These are phyloP conservation scores for Tetrahymena borealis DNA, from an alignment of 73 alveolate species.

Conservation along the genomic window DNA sequence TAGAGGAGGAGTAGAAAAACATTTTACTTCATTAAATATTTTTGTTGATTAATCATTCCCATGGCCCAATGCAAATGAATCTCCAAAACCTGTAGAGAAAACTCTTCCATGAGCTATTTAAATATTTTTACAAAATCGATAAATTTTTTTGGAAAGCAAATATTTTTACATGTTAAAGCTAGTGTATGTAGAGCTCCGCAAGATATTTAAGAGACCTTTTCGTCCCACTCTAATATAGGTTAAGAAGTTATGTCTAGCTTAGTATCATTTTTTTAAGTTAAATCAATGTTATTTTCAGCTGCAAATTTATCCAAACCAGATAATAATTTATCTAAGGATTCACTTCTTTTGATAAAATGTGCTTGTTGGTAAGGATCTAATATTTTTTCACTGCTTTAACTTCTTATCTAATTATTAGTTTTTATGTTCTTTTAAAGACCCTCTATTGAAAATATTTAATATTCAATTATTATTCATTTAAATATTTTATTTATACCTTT, in stretches of 20 bases:
- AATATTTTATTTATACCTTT: constrained; percentile 16
- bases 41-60: constrained; percentile 10
- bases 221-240: constrained; percentile 8
- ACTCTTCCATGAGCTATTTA: not conserved
- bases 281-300: constrained; percentile 11
- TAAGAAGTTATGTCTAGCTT: too few species aligned
- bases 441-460: not conserved
- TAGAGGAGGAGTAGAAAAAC: not conserved
- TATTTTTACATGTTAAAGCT: constrained; percentile 7
- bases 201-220: constrained; percentile 6
- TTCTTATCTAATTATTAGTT: constrained; percentile 5
- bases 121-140: not conserved
- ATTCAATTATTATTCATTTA: too few species aligned
- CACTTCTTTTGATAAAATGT: constrained; percentile 8
- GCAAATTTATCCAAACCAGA: constrained; percentile 6
- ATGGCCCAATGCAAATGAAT: constrained; percentile 37
- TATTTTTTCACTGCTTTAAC: constrained; percentile 27
- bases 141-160: not conserved
- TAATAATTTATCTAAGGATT: constrained; percentile 35
- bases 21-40: constrained; percentile 7
- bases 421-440: not conserved
- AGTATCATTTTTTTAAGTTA: not conserved
- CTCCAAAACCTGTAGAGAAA: constrained; percentile 37
- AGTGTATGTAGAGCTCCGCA: constrained; percentile 42
- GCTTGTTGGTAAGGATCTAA: not conserved